Conservation (phyloP, 2,329 filamentous ascomycete genomes). For the Colletotrichum sp. region DNA sequence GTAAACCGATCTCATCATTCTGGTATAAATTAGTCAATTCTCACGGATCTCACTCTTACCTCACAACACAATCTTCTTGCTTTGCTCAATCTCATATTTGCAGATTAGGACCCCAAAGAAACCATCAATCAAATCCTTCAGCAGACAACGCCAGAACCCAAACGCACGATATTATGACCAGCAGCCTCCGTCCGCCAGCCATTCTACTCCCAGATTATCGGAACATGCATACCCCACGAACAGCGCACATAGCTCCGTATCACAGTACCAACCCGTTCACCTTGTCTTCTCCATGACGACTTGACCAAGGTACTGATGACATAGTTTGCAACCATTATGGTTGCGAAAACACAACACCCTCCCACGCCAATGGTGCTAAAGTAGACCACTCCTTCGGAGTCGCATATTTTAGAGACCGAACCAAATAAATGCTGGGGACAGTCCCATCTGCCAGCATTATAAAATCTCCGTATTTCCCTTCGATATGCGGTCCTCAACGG, state of each 20-base stretch:
- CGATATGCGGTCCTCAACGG: fast-evolving
- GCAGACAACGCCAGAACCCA: fast-evolving
- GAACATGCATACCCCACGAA: fast-evolving
- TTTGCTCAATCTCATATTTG: no score
- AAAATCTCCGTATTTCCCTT: fast-evolving
- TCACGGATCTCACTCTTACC: no score
- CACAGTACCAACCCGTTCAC: not conserved
- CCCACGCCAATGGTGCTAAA: no score
- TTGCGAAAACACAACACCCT: not conserved
- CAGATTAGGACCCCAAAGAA: not conserved
- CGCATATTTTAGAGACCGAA: not conserved
- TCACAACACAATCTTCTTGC: no score
- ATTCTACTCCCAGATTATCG: fast-evolving
- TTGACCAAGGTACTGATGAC: not conserved
- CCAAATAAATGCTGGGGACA: not conserved
- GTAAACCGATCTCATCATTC: not conserved
- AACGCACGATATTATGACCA: fast-evolving
- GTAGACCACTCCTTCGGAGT: not conserved
- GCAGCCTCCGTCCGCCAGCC: fast-evolving
- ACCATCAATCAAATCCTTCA: fast-evolving
- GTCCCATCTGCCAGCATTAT: not conserved
- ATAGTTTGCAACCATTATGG: not conserved
- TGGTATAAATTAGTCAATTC: not conserved
- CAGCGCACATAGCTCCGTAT: not conserved
- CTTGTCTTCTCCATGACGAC: not conserved